Base-by-base conservation (phyloP, 441 rosid species). In the Gossypium schwendimanii region DNA sequence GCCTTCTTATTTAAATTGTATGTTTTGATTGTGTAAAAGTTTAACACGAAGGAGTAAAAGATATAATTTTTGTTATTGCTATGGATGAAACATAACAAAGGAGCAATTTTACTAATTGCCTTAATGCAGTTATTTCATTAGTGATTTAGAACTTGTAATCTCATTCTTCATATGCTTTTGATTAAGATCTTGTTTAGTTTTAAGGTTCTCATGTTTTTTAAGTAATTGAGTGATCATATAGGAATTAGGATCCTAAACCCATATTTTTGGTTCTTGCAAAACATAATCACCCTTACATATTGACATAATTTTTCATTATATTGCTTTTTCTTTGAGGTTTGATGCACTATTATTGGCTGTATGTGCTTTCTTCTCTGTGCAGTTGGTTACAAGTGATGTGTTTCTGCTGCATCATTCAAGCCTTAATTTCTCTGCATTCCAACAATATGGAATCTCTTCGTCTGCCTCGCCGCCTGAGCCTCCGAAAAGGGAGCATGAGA, bases 381-480 rank as follows among this genome's bases (percentile, higher is more conserved):
- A 86, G 92, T 81, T 82, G 79, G 70, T 71, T 74, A 66, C 81
- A 20, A 73, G 70, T 77, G 88, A 87, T 69, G 85, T 80, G 69
- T 80, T 84, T 39, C 67, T 73, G 62, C 75, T 81, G 26, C 83
- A 87, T 52, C 80, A 75, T 62, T 79, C 87, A 4, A 80, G 86
- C 44, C 24, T 57, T 41, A 80, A 77, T 79, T 74, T 83, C 31
- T 81, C 84, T n/a, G 77, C 74, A 20, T 80, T 82, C 68, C 89
- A 83, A 78, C 87, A 79, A 52, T 85, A 84, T 77, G 90, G 96
- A 70, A 82, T 88, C 75, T 83, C 87, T 69, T 88, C 93, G 15
- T 87, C 96, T 74, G 90, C 86, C 31, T 84, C 94, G 28, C 85
- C 94, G 18, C 86, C 90, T 69, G 94, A 89, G 80, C 58, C 82